phyloP scores from a whole-genome alignment of 192 early-diverging fungal genomes.

The Gigaspora rosea region DNA sequence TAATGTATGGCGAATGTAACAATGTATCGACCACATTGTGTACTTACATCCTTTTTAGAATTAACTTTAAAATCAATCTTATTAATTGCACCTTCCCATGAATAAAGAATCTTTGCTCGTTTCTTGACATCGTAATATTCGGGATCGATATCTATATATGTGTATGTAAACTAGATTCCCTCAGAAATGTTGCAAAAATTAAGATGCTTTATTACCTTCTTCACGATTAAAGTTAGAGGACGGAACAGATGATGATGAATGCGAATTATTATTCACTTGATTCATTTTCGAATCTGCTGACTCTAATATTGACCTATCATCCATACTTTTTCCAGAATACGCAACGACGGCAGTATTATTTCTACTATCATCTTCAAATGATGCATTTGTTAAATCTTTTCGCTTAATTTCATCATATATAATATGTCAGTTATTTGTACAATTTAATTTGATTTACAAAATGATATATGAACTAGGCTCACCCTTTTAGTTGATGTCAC shows the following conservation, averaged over 20 bases:
- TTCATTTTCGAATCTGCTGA: slow-evolving; percentile 15
- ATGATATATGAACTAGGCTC: too few relatives aligned
- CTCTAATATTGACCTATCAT: too few relatives aligned
- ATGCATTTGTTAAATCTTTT: too few relatives aligned
- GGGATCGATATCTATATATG: slow-evolving; percentile 17
- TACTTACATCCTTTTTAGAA: slow-evolving; percentile 27
- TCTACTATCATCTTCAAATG: too few relatives aligned
- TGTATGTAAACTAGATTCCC: slow-evolving; percentile 18
- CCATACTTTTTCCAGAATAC: too few relatives aligned
- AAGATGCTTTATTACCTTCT: slow-evolving; percentile 13
- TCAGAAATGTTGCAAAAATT: slow-evolving; percentile 24
- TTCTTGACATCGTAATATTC: slow-evolving; percentile 22
- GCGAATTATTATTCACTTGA: background rate
- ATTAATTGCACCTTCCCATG: slow-evolving; percentile 11
- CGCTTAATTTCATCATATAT: too few relatives aligned
- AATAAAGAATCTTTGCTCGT: slow-evolving; percentile 27
- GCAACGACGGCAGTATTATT: too few relatives aligned
- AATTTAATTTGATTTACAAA: too few relatives aligned
- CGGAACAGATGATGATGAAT: slow-evolving; percentile 13
- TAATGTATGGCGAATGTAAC: slow-evolving; percentile 13
- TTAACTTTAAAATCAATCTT: slow-evolving; percentile 23
- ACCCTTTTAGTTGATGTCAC: too few relatives aligned
- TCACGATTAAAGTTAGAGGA: slow-evolving; percentile 12
- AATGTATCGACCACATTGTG: slow-evolving; percentile 18
- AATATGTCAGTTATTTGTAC: too few relatives aligned